Conservation (phyloP, 129 eudicot species). For the Escallonia herrerae region DNA sequence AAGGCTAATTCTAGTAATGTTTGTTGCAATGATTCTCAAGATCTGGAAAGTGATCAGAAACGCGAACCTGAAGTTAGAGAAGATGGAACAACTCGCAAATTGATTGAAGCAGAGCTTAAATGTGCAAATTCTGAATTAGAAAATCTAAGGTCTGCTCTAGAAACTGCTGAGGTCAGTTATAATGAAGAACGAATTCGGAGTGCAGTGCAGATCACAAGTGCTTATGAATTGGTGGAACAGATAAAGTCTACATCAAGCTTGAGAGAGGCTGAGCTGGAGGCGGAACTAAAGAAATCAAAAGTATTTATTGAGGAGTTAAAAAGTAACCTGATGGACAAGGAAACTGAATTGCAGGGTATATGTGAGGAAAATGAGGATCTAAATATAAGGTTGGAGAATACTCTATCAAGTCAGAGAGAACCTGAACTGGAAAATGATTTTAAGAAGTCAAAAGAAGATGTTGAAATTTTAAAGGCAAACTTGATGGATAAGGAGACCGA, state of each 20-base stretch:
- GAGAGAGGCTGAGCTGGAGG: conserved; percentile 46
- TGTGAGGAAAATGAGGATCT: conserved; percentile 45
- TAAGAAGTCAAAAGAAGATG: conserved; percentile 25
- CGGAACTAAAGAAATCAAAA: conserved; percentile 41
- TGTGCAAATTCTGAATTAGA: conserved; percentile 36
- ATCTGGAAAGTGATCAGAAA: not conserved
- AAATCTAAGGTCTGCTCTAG: conserved; percentile 34
- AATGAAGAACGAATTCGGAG: conserved; percentile 42
- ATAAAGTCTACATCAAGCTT: conserved; percentile 35
- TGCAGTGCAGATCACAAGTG: conserved; percentile 30
- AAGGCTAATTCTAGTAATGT: conserved; percentile 12
- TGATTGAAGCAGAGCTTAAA: conserved; percentile 25
- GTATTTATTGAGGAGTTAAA: conserved; percentile 57
- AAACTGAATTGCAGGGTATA: conserved; percentile 77
- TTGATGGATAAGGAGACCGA: conserved; percentile 44
- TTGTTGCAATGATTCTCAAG: not conserved
- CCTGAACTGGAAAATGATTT: conserved; percentile 40
- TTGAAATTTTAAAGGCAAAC: conserved; percentile 41
- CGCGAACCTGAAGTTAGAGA: not conserved
- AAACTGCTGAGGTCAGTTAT: conserved; percentile 48
- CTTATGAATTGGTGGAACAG: conserved; percentile 42
- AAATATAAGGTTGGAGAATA: conserved; percentile 43
- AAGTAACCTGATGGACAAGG: conserved; percentile 82
- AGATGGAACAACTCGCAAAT: conserved; percentile 9
- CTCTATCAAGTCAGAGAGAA: conserved; percentile 25